Evolutionary conservation across 169 alveolate genomes (phyloP).

Genomic region (Eimeria acervulina): DNA sequence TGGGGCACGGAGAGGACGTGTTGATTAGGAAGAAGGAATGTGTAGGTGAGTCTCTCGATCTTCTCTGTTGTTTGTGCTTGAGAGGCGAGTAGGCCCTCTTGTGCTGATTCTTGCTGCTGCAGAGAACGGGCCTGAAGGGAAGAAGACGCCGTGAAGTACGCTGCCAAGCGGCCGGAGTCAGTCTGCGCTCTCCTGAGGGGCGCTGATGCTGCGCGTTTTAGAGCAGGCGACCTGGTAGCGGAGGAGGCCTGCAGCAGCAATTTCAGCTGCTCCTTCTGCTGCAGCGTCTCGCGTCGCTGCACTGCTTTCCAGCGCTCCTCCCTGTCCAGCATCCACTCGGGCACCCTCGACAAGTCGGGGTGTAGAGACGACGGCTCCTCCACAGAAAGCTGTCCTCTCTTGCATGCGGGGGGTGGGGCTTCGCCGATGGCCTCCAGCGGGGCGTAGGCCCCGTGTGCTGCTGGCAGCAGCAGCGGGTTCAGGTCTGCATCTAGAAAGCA

Average conservation of each 20-base stretch:
- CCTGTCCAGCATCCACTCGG: conserved; percentile 72
- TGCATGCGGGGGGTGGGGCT: neutral
- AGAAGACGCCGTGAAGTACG: neutral
- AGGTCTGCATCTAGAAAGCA: conserved; percentile 88
- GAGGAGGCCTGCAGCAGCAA: conserved; percentile 56
- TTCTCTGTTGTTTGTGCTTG: neutral
- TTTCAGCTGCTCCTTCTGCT: conserved; percentile 60
- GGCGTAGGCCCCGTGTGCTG: conserved; percentile 70
- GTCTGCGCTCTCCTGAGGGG: conserved; percentile 39
- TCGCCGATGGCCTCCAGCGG: conserved; percentile 49
- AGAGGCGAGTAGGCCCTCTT: neutral
- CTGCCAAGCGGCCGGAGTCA: neutral
- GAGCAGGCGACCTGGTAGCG: conserved; percentile 1
- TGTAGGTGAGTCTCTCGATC: conserved; percentile 71
- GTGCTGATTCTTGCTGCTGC: neutral
- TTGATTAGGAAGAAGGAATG: conserved; percentile 69
- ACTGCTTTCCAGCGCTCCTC: conserved; percentile 54
- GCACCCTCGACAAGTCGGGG: conserved; percentile 59
- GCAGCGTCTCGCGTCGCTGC: conserved; percentile 59
- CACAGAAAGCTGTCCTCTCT: neutral
- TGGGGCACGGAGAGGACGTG: conserved; percentile 82
- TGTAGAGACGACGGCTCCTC: conserved; percentile 49
- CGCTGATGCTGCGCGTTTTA: neutral
- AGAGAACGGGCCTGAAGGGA: neutral
- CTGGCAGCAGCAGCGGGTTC: conserved; percentile 87